Conservation (phyloP, 1,139 yeast species). For the Martiniozyma asiatica region DNA sequence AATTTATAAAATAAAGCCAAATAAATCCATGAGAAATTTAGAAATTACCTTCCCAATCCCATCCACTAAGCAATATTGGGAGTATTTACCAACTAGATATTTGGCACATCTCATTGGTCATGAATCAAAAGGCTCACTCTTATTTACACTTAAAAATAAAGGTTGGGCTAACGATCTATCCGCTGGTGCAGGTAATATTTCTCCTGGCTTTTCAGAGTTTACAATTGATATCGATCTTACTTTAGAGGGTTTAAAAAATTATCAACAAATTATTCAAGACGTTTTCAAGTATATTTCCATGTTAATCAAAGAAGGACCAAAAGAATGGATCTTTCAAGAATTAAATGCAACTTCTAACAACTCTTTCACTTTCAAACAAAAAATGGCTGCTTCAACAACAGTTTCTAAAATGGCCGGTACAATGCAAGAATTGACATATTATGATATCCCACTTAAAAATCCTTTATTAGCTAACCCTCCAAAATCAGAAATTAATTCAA, state of each 20-base stretch:
- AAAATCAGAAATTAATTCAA: constrained; percentile 7
- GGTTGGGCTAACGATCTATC: constrained; percentile 77
- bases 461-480: constrained; percentile 26
- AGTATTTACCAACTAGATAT: constrained; percentile 56
- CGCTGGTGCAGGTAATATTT: constrained; percentile 61
- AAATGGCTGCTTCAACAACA: constrained; percentile 35
- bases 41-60: constrained; percentile 66
- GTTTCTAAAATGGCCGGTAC: constrained; percentile 37
- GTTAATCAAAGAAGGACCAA: constrained; percentile 43
- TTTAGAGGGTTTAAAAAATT: constrained; percentile 51
- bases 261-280: constrained; percentile 45
- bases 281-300: constrained; percentile 65
- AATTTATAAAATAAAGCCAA: constrained; percentile 61
- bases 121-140: constrained; percentile 77
- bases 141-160: constrained; percentile 51
- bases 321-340: constrained; percentile 44
- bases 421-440: constrained; percentile 27
- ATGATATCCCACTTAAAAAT: constrained; percentile 51
- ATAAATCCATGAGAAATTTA: constrained; percentile 62
- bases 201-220: constrained; percentile 59
- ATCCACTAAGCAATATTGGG: constrained; percentile 52
- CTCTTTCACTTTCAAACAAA: constrained; percentile 41
- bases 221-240: constrained; percentile 66
- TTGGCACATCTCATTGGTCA: constrained; percentile 81
- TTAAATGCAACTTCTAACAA: constrained; percentile 33